Evolutionary conservation across 148 eudicot genomes (phyloP).

Genomic region (Rhododendron kiyosumense): DNA sequence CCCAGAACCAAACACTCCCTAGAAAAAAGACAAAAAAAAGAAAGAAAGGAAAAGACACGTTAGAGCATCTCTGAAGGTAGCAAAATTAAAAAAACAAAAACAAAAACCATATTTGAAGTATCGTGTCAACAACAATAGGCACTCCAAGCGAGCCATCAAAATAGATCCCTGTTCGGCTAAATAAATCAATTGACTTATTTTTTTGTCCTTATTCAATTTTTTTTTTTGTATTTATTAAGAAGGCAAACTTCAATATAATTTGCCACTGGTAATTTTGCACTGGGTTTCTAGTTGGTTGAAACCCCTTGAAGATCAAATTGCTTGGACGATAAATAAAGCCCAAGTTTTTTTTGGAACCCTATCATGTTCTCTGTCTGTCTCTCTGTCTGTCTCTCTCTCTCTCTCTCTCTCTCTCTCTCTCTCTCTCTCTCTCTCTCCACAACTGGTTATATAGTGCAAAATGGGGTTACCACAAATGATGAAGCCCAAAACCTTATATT

Average conservation of each 20-base stretch:
- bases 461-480: neutral
- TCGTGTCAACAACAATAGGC: no score
- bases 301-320: neutral
- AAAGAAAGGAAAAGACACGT: no score
- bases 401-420: no score
- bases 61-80: neutral
- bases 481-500: conserved; percentile 3
- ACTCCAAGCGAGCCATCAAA: no score
- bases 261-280: neutral
- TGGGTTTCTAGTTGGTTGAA: no score
- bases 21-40: neutral
- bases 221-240: no score
- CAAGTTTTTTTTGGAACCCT: no score
- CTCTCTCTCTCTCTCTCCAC: neutral
- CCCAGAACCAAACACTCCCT: neutral
- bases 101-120: no score
- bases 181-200: no score
- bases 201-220: no score
- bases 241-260: neutral
- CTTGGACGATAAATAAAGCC: neutral
- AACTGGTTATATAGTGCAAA: neutral
- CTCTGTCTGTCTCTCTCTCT: no score
- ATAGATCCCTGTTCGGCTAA: no score
- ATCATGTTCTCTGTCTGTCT: neutral
- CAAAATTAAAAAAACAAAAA: neutral